Base-by-base conservation (phyloP, 495 filamentous ascomycete species). In the Cenococcum geophilum region DNA sequence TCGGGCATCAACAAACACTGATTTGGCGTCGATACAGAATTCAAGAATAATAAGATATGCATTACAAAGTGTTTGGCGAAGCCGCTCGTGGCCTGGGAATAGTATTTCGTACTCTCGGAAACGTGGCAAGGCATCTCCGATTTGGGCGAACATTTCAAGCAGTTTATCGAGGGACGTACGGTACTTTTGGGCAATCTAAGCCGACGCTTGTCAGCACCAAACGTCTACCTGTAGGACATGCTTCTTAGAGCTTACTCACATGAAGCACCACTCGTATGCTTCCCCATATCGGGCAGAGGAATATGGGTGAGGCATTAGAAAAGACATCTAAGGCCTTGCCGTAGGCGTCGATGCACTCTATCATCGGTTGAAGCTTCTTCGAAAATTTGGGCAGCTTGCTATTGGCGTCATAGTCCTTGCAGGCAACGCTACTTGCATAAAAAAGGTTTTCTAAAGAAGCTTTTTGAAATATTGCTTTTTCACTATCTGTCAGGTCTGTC, bases 251-350 rank as follows among this genome's bases (percentile, higher is more conserved):
- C 27, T 32, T 6, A 3, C 27, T 32, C 6, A 75, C 68, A 48
- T 74, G 70, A 2, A 79, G 59, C 18, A 78, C 52, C 12, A 79
- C 69, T 22, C 75, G 47, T 18, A 78, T 58, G 25, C 74, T 74
- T 0, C 75, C 77, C 77, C 75, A 78, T 16, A 78, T 60, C 4
- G 76, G 74, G 16, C 68, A 63, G 27, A 78, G 48, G 8, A 74
- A 64, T 1, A 71, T 40, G 12, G 75, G 58, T 18, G 64, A 72
- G 1, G 72, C 63, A 51, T 77, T 76, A 0, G 72, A 50, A 49
- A 70, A 68, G 6, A 73, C 69, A 64, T 78, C 74, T 0, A 77
- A 37, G n/a, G 73, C 75, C 48, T 68, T 63, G 4, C 76, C 74
- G 58, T 77, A 79, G 20, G 73, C 68, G 12, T 72, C 69, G n/a